A percentile compares a stretch with the other conserved stretches of the same genome.
These are phyloP conservation scores for Gentiana straminea DNA, from an alignment of 257 asterid genomes.

Conservation along the genomic window DNA sequence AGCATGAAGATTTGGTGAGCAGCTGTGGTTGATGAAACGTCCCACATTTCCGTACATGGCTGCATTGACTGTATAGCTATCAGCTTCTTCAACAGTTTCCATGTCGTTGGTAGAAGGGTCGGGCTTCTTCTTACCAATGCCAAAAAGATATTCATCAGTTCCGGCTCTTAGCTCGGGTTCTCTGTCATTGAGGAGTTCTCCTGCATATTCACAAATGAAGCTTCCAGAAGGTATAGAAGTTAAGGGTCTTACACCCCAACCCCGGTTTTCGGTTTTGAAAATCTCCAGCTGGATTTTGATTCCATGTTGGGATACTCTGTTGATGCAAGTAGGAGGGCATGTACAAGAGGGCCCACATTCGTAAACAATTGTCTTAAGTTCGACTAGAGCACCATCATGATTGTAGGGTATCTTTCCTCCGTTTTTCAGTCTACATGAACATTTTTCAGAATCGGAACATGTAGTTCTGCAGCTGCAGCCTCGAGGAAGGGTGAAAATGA, in stretches of 20 bases:
- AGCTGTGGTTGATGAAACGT: conserved; percentile 82
- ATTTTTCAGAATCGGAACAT: conserved; percentile 45
- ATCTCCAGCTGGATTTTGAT: conserved; percentile 54
- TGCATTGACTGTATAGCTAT: conserved; percentile 68
- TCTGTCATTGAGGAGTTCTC: conserved; percentile 77
- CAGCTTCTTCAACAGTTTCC: conserved; percentile 32
- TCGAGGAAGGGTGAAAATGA: conserved; percentile 22
- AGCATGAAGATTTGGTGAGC: conserved; percentile 74
- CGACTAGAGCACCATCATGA: conserved; percentile 61
- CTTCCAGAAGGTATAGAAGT: conserved; percentile 72
- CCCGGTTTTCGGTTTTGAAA: conserved; percentile 70
- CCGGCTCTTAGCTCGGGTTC: conserved; percentile 72
- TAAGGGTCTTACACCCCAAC: conserved; percentile 88
- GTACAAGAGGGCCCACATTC: conserved; percentile 88
- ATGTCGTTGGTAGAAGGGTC: too few species aligned
- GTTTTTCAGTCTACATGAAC: conserved; percentile 51
- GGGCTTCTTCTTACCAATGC: conserved; percentile 63
- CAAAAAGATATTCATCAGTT: conserved; percentile 81
- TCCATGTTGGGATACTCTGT: conserved; percentile 67
- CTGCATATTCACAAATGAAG: conserved; percentile 81
- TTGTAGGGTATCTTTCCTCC: conserved; percentile 82
- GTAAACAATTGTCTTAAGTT: conserved; percentile 48
- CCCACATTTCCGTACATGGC: conserved; percentile 59
- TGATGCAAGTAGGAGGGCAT: conserved; percentile 87
- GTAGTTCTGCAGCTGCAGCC: conserved; percentile 68